Conservation (phyloP, 2,329 filamentous ascomycete species). For the Cladosporium sp. region DNA sequence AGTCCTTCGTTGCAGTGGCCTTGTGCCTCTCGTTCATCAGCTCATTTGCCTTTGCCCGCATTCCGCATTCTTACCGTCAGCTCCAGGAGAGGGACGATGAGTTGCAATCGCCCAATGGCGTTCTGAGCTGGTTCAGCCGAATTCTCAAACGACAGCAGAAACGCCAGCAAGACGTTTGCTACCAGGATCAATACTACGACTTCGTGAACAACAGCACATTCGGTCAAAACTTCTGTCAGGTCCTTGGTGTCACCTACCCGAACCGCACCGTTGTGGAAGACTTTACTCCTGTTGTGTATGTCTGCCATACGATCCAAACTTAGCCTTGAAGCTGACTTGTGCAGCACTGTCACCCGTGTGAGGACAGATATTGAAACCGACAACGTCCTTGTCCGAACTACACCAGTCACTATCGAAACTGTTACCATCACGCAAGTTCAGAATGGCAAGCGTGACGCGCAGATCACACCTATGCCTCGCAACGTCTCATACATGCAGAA, state of each 20-base stretch:
- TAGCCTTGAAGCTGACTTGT: constrained; percentile 4
- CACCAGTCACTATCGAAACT: constrained; percentile 30
- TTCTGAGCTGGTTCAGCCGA: constrained; percentile 28
- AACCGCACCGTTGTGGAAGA: constrained; percentile 29
- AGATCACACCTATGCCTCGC: constrained; percentile 19
- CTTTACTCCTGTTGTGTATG: constrained; percentile 34
- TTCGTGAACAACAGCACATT: constrained; percentile 28
- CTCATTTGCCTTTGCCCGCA: constrained; percentile 27
- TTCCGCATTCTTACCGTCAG: constrained; percentile 23
- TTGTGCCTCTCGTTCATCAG: constrained; percentile 32
- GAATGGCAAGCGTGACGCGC: constrained; percentile 23
- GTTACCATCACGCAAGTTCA: constrained; percentile 23
- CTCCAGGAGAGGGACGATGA: constrained; percentile 24
- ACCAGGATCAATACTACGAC: constrained; percentile 29
- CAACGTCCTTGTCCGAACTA: constrained; percentile 23
- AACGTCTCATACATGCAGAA: constrained; percentile 20
- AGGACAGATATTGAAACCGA: constrained; percentile 27
- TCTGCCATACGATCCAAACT: not conserved
- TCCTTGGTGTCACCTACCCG: constrained; percentile 28
- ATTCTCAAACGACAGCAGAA: constrained; percentile 26
- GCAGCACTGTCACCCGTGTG: constrained; percentile 21
- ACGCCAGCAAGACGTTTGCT: constrained; percentile 25
- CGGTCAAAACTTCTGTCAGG: constrained; percentile 29
- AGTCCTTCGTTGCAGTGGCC: constrained; percentile 29
- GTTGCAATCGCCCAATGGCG: constrained; percentile 15